Base-by-base conservation (phyloP, 345 rosid species). In the Sonneratia caseolaris region DNA sequence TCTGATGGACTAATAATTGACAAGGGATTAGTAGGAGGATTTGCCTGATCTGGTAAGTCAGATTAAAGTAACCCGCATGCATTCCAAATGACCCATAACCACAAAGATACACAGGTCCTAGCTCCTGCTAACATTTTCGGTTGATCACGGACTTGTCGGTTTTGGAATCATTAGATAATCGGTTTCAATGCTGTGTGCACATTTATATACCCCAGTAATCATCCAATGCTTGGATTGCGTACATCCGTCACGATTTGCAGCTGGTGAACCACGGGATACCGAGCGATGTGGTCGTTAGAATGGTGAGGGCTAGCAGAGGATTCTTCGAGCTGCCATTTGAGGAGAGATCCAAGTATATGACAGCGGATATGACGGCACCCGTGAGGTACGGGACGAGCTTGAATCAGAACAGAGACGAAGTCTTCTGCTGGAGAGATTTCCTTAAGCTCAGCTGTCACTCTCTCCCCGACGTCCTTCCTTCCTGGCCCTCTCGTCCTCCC, bases 401-500 rank as follows among this genome's bases (percentile, higher is more conserved):
- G 64, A 82, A 78, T 73, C 86, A 82, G 68, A 80, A 47, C 66
- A 82, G 36, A 11, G 86, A 82, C 53, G 43, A 70, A 0, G 78
- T 70, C 37, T 82, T 80, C 48, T 80, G 81, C 48, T 82, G 86
- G 86, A 74, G 86, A 72, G 86, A 82, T 49, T 78, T 82, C 70
- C 61, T 82, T n/a, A 82, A 82, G 83, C 83, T 82, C 55, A 72
- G 48, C 14, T 82, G 86, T 38, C 78, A 82, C 53, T 77, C 82
- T 38, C 65, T 78, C 2, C 61, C 73, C 7, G 76, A 74, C 37
- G 76, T 68, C 68, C 77, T 76, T 66, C 82, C 83, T 12, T 51
- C 37, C 24, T 82, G 83, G 83, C 86, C 86, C 70, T 76, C 82
- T n/a, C 71, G 74, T 51, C 83, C 86, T 40, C 4, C 68, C 0